Percentiles rank a stretch among this genome's conserved stretches.
These are phyloP conservation scores for Avicennia marina DNA, from an alignment of 257 asterid species.

Conservation along the genomic window DNA sequence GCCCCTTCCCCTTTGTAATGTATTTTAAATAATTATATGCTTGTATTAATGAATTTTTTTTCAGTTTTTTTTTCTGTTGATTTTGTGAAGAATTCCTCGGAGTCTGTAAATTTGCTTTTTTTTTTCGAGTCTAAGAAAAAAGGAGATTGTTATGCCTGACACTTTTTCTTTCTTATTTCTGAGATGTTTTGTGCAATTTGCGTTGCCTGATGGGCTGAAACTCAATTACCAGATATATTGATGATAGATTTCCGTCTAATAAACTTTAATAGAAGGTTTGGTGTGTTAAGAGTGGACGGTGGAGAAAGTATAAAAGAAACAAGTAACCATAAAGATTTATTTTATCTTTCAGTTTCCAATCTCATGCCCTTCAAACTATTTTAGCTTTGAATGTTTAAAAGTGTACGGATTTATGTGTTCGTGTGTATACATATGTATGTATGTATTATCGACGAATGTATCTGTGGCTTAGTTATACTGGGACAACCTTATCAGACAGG, in stretches of 20 bases:
- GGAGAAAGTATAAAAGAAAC: not conserved
- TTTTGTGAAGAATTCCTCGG: slow-evolving; percentile 1
- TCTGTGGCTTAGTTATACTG: too few relatives aligned
- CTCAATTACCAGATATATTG: not conserved
- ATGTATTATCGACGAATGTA: too few relatives aligned
- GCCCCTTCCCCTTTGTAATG: not conserved
- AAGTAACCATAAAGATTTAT: slow-evolving; percentile 12
- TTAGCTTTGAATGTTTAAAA: not conserved
- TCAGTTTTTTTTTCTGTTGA: too few relatives aligned
- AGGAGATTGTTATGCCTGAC: not conserved
- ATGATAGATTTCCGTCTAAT: not conserved
- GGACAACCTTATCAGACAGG: too few relatives aligned
- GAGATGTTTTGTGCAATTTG: slow-evolving; percentile 10
- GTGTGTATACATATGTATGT: not conserved
- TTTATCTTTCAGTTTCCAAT: slow-evolving; percentile 6
- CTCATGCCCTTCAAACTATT: not conserved
- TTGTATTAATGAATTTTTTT: not conserved
- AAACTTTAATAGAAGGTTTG: not conserved
- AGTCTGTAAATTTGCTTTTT: not conserved
- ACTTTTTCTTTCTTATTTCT: not conserved
- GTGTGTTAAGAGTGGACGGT: not conserved
- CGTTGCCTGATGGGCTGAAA: not conserved
- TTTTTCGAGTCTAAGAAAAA: not conserved
- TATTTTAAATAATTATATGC: not conserved
- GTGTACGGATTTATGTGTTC: not conserved